A percentile compares a stretch with the other conserved stretches of the same genome.
Conservation (phyloP, 2,329 filamentous ascomycete species). For the Coniochaeta sp. region DNA sequence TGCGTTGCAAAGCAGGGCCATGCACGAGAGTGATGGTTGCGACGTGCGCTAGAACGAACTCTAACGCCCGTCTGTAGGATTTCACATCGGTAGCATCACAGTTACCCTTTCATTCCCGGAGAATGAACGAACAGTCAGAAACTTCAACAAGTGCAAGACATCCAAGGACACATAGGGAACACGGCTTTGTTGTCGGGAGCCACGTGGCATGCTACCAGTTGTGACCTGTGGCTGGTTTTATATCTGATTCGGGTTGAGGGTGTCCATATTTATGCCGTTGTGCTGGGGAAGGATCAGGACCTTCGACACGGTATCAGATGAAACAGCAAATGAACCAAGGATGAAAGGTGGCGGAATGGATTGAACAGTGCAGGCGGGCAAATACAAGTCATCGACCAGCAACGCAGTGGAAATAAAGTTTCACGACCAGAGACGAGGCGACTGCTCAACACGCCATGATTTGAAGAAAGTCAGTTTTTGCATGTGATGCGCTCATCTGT, state of each 20-base stretch:
- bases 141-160: too few species aligned
- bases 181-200: background rate
- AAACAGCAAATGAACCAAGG: background rate
- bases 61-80: background rate
- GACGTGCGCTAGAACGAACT: background rate
- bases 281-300: background rate
- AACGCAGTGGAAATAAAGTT: background rate
- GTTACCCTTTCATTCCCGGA: too few species aligned
- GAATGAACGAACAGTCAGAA: too few species aligned
- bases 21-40: too few species aligned
- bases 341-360: background rate
- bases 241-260: background rate
- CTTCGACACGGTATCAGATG: background rate
- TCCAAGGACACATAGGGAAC: too few species aligned
- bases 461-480: background rate
- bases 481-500: background rate
- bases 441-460: background rate
- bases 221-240: background rate
- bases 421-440: background rate
- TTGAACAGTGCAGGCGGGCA: too few species aligned
- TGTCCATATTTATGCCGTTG: background rate
- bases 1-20: too few species aligned
- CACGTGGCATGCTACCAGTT: background rate
- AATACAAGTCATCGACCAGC: background rate
- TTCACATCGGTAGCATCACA: too few species aligned